Base-by-base conservation (phyloP, 345 rosid genomes). In the Turritis glabra region DNA sequence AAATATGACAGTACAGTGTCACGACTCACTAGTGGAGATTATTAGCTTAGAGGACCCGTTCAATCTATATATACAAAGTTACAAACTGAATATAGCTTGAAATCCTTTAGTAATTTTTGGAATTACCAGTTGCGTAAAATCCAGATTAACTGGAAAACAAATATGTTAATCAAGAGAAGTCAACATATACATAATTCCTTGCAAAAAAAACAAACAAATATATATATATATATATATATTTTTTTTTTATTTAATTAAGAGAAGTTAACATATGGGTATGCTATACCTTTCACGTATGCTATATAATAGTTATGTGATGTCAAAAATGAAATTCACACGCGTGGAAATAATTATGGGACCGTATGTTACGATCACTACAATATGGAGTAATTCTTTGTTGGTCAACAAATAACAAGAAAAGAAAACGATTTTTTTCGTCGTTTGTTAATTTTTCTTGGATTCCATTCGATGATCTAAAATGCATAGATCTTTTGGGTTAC, bases 401-500 rank as follows among this genome's bases (percentile, higher is more conserved):
- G 56, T 50, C 53, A 59, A 57, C 46, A 43, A 26, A 70, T 17
- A 47, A 27, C 7, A 18, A 18, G 2, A 21, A 14, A 21, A 21
- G 7, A 48, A 52, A 72, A 51, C n/a, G 29, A 60, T 12, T 3
- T 61, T 3, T 72, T 53, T 70, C 70, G 75, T 77, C 71, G 80
- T 70, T 71, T 77, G 38, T 63, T 33, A 32, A 19, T 32, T 23
- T 54, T 47, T 69, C 65, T 71, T 77, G 72, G 67, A 77, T 64
- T 70, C 76, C 80, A 70, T 76, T 70, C 11, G 70, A 55, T 69
- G 70, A 43, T 76, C 75, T 76, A 61, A 69, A 76, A 63, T 56
- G 76, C 80, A 63, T 63, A 77, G 38, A 64, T 77, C 80, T 77
- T 71, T 64, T 70, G 71, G 76, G 67, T 77, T 56, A 71, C 54